Evolutionary conservation across 441 rosid species (phyloP).

Genomic region (Erodium moschatum): DNA sequence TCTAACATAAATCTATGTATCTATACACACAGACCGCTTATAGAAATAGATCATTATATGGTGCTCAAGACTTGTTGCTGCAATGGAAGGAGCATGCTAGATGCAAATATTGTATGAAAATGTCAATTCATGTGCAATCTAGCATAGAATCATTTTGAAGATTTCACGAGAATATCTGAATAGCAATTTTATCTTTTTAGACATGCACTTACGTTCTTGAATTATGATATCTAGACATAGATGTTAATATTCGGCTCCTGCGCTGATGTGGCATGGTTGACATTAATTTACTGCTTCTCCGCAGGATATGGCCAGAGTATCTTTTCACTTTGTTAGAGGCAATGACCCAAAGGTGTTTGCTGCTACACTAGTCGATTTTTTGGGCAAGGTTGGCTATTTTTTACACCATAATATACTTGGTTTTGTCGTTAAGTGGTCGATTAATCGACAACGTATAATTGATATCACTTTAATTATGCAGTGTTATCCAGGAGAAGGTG

Average conservation of each 20-base stretch:
- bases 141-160: background rate
- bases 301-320: conserved; percentile 82
- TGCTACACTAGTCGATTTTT: conserved; percentile 61
- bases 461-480: conserved; percentile 32
- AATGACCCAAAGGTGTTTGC: conserved; percentile 64
- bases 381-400: conserved; percentile 64
- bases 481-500: conserved; percentile 99
- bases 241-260: background rate
- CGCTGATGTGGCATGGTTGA: conserved; percentile 9
- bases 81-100: background rate
- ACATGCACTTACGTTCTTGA: background rate
- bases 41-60: background rate
- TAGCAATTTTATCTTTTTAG: background rate
- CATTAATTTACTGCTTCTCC: conserved; percentile 17
- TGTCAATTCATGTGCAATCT: background rate
- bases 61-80: background rate
- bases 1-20: no score
- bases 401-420: no score
- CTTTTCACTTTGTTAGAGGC: conserved; percentile 81
- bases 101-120: background rate
- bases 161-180: background rate
- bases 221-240: background rate
- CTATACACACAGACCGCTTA: background rate
- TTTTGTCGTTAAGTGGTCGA: background rate
- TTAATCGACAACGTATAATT: conserved; percentile 9